phyloP scores from a whole-genome alignment of 805 yeast species.

The Yamadazyma nakazawae region DNA sequence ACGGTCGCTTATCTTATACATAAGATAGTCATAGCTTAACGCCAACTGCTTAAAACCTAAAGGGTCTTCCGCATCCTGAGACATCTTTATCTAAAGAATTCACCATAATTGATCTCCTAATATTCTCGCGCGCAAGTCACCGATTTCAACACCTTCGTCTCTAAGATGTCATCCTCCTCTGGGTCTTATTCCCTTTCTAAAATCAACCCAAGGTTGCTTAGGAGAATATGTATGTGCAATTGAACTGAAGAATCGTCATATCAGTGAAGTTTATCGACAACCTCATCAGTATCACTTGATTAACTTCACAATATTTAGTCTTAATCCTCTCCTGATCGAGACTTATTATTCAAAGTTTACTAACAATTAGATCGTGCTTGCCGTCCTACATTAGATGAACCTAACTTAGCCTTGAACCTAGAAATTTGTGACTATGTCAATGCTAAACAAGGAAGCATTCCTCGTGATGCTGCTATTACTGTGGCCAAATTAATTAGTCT shows the following conservation, averaged over 20 bases:
- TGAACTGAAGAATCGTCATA: background rate
- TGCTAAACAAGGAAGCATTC: slow-evolving; percentile 85
- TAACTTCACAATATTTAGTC: background rate
- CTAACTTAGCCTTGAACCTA: slow-evolving; percentile 81
- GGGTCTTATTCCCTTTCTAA: slow-evolving; percentile 39
- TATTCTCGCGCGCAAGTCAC: slow-evolving; percentile 1
- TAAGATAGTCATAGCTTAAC: slow-evolving; percentile 59
- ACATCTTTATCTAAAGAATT: background rate
- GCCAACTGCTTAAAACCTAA: slow-evolving; percentile 58
- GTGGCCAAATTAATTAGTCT: slow-evolving; percentile 80
- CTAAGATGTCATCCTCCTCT: slow-evolving; percentile 12
- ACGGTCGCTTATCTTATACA: slow-evolving; percentile 59
- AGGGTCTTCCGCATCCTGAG: slow-evolving; percentile 47
- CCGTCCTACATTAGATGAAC: slow-evolving; percentile 76
- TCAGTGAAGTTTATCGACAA: too few relatives aligned
- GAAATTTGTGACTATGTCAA: slow-evolving; percentile 93
- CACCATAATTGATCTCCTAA: background rate
- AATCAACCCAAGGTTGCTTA: slow-evolving; percentile 44
- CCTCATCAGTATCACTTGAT: too few relatives aligned
- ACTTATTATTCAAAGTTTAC: background rate
- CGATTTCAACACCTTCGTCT: background rate
- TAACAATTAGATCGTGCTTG: slow-evolving; percentile 67
- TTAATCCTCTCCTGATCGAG: background rate
- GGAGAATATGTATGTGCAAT: slow-evolving; percentile 40
- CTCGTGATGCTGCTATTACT: slow-evolving; percentile 88